Base-by-base conservation (phyloP, 2,329 filamentous ascomycete species). In the Cucurbitaria berberidis region DNA sequence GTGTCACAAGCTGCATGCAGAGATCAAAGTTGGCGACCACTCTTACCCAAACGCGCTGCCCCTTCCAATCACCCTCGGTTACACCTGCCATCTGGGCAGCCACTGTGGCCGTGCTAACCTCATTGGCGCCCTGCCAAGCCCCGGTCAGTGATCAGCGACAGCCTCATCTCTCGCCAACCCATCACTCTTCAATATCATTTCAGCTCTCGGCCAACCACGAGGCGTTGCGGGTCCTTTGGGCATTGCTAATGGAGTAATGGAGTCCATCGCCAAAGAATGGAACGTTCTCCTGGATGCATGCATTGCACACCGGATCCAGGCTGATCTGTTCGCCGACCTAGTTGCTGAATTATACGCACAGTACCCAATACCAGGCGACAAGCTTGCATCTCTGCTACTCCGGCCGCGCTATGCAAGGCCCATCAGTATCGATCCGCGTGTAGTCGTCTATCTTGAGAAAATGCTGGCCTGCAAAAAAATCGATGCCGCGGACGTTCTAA, bases 381-480 rank as follows among this genome's bases (percentile, higher is more conserved):
- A 71, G 56, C 64, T 77, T 49, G 70, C 73, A 36, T 64, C 64
- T 6, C 59, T 76, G 35, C 49, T 76, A 5, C 55, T 77, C 11
- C 68, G 60, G 30, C 74, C 73, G 13, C 69, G 68, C 32, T 56
- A 57, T 47, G 49, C 68, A n/a, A 47, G 55, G 16, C 50, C 62
- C 10, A 66, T 21, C 50, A 71, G 53, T 27, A 53, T 74, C 32
- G 75, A 77, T 56, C 72, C 73, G 15, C 66, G 72, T 9, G 60
- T 73, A 18, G 46, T 73, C 45, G 50, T 71, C 46, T 76, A 74
- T 50, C 53, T 70, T 24, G 74, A 76, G 56, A 64, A 67, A 26
- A 54, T 75, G 26, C 56, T 76, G 30, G 63, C 68, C 7, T 35
- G 66, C 38, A 70, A 67, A 41, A 68, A 65, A 51, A 47, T 76